Conservation (phyloP, 257 asterid species). For the Ajuga chamaepitys region DNA sequence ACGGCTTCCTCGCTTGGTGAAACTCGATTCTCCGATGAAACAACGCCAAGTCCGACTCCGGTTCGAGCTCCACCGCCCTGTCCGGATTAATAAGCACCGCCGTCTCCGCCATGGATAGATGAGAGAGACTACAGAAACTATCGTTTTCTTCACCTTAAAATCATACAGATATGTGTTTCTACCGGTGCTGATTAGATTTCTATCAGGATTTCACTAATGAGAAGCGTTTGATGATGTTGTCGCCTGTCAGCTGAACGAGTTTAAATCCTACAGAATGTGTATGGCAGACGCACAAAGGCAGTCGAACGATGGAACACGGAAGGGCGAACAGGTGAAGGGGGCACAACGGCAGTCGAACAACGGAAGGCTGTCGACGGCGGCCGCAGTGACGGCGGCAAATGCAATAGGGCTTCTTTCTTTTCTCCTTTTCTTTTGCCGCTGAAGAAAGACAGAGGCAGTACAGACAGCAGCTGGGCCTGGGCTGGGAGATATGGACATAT, state of each 20-base stretch:
- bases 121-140: not conserved
- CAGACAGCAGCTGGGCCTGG: too few species aligned
- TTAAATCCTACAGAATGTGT: slow-evolving; percentile 30
- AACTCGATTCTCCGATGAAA: slow-evolving; percentile 71
- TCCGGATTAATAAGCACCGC: slow-evolving; percentile 21
- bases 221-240: slow-evolving; percentile 6
- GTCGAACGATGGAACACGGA: too few species aligned
- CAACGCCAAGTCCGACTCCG: slow-evolving; percentile 25
- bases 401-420: too few species aligned
- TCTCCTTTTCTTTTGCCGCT: too few species aligned
- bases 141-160: not conserved
- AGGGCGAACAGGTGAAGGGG: too few species aligned
- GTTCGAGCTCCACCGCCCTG: slow-evolving; percentile 12
- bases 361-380: too few species aligned
- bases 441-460: too few species aligned
- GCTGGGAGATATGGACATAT: too few species aligned
- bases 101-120: slow-evolving; percentile 24
- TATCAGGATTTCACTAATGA: not conserved
- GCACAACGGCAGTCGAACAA: too few species aligned
- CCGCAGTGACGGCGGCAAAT: too few species aligned
- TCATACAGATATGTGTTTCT: not conserved
- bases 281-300: too few species aligned
- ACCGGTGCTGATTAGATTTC: not conserved
- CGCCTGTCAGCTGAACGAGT: slow-evolving; percentile 15
- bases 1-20: slow-evolving; percentile 56